Conservation (phyloP, 2,329 filamentous ascomycete species). For the Exophiala bonariae region DNA sequence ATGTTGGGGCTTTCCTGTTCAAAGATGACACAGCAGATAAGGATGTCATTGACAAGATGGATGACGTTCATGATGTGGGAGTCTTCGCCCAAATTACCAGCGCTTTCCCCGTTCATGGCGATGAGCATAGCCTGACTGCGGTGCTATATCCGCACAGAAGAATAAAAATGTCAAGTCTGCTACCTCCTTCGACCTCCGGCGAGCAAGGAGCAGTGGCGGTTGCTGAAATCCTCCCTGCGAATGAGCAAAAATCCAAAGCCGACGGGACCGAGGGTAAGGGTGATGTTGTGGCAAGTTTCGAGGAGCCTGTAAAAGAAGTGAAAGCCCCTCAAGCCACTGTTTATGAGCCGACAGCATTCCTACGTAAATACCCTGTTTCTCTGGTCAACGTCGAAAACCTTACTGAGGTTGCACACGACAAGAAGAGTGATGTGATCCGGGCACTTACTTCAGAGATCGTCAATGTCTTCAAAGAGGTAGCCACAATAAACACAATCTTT, state of each 20-base stretch:
- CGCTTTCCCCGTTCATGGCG: slow-evolving; percentile 85
- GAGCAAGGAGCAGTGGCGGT: slow-evolving; percentile 34
- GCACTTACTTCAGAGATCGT: slow-evolving; percentile 97
- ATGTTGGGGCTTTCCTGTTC: slow-evolving; percentile 94
- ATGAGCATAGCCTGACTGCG: slow-evolving; percentile 81
- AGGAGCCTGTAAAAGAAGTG: slow-evolving; percentile 71
- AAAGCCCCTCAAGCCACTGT: slow-evolving; percentile 55
- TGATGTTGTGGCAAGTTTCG: slow-evolving; percentile 95
- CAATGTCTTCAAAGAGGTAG: slow-evolving; percentile 97
- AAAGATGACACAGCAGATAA: slow-evolving; percentile 94
- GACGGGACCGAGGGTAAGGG: slow-evolving; percentile 73
- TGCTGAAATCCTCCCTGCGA: slow-evolving; percentile 41
- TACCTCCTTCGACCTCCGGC: slow-evolving; percentile 59
- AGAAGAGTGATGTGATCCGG: slow-evolving; percentile 83
- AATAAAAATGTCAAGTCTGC: slow-evolving; percentile 82
- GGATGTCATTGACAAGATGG: slow-evolving; percentile 84
- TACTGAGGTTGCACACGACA: slow-evolving; percentile 82
- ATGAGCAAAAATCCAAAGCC: slow-evolving; percentile 52
- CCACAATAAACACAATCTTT: slow-evolving; percentile 89
- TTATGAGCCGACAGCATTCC: slow-evolving; percentile 87
- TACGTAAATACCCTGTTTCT: slow-evolving; percentile 88
- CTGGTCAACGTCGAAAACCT: slow-evolving; percentile 95
- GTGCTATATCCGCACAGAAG: slow-evolving; percentile 94
- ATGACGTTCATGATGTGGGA: slow-evolving; percentile 92
- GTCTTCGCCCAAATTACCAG: slow-evolving; percentile 98